Percentiles rank a stretch among this genome's conserved stretches.
These are phyloP conservation scores for Eucalyptus tenuipes DNA, from an alignment of 345 rosid genomes.

Conservation along the genomic window DNA sequence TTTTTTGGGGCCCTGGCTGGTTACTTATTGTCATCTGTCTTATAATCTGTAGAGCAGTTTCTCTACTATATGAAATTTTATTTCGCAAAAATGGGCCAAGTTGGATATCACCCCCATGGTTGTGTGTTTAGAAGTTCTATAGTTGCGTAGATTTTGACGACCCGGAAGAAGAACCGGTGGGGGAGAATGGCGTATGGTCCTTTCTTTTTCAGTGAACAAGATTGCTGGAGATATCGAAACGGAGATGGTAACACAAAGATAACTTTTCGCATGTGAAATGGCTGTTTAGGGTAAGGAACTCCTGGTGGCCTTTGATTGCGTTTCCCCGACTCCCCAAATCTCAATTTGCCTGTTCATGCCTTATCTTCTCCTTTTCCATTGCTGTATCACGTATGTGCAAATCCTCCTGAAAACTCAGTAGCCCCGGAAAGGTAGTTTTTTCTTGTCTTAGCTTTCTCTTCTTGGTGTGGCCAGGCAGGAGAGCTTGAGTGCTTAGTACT, in stretches of 20 bases:
- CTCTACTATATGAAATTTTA: neutral
- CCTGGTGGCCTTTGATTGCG: neutral
- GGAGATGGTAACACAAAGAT: neutral
- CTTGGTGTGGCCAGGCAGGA: neutral
- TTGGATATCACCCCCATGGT: neutral
- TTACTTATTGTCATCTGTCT: slow-evolving; percentile 31
- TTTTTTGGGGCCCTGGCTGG: no score
- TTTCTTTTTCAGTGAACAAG: neutral
- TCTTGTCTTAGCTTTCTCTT: neutral
- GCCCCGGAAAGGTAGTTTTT: neutral
- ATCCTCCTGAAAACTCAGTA: neutral
- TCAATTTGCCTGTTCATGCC: neutral
- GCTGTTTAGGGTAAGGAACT: neutral
- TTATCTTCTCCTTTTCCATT: neutral
- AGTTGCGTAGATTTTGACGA: no score
- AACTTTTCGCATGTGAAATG: neutral
- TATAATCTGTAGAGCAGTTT: neutral
- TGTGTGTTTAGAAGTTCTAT: no score
- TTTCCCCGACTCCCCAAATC: neutral
- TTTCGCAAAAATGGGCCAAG: neutral
- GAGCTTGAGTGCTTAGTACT: neutral
- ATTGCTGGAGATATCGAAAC: no score
- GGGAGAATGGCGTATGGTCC: no score
- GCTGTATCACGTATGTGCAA: neutral
- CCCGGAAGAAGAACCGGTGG: rapidly evolving